Evolutionary conservation across 2,329 filamentous ascomycete genomes (phyloP).

Genomic region (Mariannaea elegans): DNA sequence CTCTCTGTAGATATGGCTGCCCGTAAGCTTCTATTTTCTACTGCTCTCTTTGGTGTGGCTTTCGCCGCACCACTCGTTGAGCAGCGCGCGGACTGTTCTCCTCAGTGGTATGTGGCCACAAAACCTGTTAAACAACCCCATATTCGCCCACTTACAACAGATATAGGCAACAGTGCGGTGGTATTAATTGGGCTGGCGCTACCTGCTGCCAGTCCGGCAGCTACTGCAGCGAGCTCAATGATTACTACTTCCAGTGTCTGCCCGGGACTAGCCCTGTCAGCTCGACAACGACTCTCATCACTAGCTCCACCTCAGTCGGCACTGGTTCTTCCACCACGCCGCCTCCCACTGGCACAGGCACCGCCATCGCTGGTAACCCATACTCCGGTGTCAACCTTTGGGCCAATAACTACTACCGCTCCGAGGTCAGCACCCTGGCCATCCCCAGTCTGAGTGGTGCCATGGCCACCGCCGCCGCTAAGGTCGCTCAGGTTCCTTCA

Average conservation of each 20-base stretch:
- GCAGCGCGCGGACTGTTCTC: conserved; percentile 45
- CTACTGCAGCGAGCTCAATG: conserved; percentile 36
- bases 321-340: conserved; percentile 28
- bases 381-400: conserved; percentile 60
- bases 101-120: conserved; percentile 23
- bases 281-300: conserved; percentile 20
- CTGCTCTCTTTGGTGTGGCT: conserved; percentile 38
- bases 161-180: conserved; percentile 54
- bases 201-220: conserved; percentile 50
- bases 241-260: conserved; percentile 36
- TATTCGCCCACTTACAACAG: neutral
- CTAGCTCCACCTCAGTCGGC: conserved; percentile 14
- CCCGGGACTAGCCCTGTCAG: conserved; percentile 23
- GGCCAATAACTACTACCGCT: conserved; percentile 65
- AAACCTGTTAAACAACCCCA: neutral
- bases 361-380: conserved; percentile 62
- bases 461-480: conserved; percentile 60
- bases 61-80: conserved; percentile 48
- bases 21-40: conserved; percentile 26
- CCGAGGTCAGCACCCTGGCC: conserved; percentile 63
- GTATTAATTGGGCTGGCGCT: conserved; percentile 53
- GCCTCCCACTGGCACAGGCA: conserved; percentile 42
- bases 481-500: conserved; percentile 61
- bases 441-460: conserved; percentile 69
- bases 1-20: conserved; percentile 22